phyloP scores from a whole-genome alignment of 345 rosid species.

The Pugionium cornutum region DNA sequence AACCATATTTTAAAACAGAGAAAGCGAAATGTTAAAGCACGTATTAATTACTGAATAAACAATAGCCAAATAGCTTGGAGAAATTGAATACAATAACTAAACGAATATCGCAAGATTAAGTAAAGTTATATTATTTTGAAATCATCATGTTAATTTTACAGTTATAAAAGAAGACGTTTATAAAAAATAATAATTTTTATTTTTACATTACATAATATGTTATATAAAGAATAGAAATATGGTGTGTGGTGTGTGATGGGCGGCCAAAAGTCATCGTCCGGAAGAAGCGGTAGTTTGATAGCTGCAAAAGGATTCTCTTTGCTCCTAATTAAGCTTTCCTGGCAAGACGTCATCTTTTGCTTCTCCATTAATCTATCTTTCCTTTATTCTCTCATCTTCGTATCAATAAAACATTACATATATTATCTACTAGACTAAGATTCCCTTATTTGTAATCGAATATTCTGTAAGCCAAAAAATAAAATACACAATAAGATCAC shows the following conservation, averaged over 20 bases:
- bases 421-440: background rate
- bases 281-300: slow-evolving; percentile 38
- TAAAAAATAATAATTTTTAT: background rate
- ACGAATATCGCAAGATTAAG: background rate
- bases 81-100: background rate
- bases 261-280: slow-evolving; percentile 37
- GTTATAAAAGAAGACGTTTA: background rate
- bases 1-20: slow-evolving; percentile 18
- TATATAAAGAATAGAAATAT: background rate
- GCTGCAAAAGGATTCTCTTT: slow-evolving; percentile 38
- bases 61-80: slow-evolving; percentile 11
- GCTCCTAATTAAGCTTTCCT: slow-evolving; percentile 30
- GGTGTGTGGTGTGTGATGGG: slow-evolving; percentile 19
- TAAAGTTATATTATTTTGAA: background rate
- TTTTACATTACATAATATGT: slow-evolving; percentile 8
- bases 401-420: background rate
- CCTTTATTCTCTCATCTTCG: slow-evolving; percentile 11
- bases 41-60: slow-evolving; percentile 8
- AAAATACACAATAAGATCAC: background rate
- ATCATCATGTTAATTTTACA: slow-evolving; percentile 12
- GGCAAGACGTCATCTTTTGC: slow-evolving; percentile 38
- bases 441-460: too few relatives aligned
- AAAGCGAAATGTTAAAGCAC: slow-evolving; percentile 24
- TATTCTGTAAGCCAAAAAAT: too few relatives aligned
- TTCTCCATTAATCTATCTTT: slow-evolving; percentile 34